Percentiles rank a stretch among this genome's conserved stretches.
These are phyloP conservation scores for Akanthomyces uredinophilus DNA, from an alignment of 2,329 filamentous ascomycete species.

Conservation along the genomic window DNA sequence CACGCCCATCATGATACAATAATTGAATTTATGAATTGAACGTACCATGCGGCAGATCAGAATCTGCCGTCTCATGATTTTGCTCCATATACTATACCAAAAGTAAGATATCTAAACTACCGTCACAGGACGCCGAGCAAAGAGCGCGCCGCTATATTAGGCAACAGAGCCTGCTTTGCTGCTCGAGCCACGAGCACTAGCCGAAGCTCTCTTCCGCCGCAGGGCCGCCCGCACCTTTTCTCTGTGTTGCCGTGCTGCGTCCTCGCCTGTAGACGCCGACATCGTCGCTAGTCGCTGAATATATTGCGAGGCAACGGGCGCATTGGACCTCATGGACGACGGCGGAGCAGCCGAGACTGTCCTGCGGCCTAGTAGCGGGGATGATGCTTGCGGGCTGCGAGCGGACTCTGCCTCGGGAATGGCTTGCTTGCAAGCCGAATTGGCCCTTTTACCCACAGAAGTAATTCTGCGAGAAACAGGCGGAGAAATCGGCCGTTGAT, in stretches of 20 bases:
- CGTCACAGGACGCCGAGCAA: neutral
- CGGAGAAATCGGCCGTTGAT: neutral
- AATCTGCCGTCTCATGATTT: neutral
- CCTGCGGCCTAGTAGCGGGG: neutral
- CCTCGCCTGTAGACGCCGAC: constrained; percentile 14
- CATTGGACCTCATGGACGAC: constrained; percentile 15
- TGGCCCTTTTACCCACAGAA: neutral
- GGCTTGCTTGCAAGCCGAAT: neutral
- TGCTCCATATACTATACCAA: neutral
- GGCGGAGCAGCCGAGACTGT: constrained; percentile 18
- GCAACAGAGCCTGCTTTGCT: constrained; percentile 14
- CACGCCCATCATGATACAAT: constrained; percentile 13
- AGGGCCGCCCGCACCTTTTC: constrained; percentile 26
- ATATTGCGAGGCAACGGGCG: constrained; percentile 22
- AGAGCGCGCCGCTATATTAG: neutral
- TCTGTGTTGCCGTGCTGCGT: constrained; percentile 19
- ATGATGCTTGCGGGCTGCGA: neutral
- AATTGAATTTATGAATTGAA: constrained; percentile 5
- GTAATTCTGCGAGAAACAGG: neutral
- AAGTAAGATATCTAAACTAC: neutral
- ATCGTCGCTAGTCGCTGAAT: constrained; percentile 19
- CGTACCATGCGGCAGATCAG: neutral
- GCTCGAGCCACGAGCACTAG: constrained; percentile 15
- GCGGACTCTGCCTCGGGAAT: neutral
- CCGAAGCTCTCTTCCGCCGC: constrained; percentile 21